Base-by-base conservation (phyloP, 179 eudicot species). In the Spinacia oleracea region DNA sequence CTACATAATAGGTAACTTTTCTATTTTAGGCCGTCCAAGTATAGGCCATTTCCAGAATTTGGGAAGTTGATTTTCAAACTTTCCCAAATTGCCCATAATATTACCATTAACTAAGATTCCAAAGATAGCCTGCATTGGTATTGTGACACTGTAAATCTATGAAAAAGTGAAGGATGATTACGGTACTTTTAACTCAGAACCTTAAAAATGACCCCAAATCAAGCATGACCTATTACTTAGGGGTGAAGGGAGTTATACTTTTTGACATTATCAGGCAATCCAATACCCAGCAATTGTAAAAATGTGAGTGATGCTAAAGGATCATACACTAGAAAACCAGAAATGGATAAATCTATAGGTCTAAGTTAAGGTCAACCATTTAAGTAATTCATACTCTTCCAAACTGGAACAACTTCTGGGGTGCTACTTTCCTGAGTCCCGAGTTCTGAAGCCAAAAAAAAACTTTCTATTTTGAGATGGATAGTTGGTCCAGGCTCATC, bases 351-450 rank as follows among this genome's bases (percentile, higher is more conserved):
- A 76, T 31, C 59, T 66, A 80, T 66, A 43, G 20, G 70, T 45
- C 10, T 10, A 46, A 20, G 72, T 67, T 65, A 11, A 9, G 73
- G 86, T 74, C 79, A 82, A 78, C 81, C 64, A 27, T 58, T 12
- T 73, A 81, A 21, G 15, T 15, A 80, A 55, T 16, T 38, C 16
- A 9, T 63, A 72, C 81, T 72, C 62, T 79, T 55, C 32, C 48
- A 27, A 50, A 74, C 42, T 32, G 55, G 34, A 32, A 23, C 40
- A 35, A 35, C 38, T 55, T 43, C 32, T 42, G 18, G 18, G 23
- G 14, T 68, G 46, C 32, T 70, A 69, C 75, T 38, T 77, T 40
- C 67, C 56, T 38, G 73, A n/a, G 32, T 48, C 72, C 42, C 5
- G 25, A 77, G 65, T 29, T 51, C 48, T 48, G 34, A 76, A 29